A percentile compares a stretch with the other conserved stretches of the same genome.
Conservation (phyloP, 2,329 filamentous ascomycete species). For the Botrytis sinoallii region DNA sequence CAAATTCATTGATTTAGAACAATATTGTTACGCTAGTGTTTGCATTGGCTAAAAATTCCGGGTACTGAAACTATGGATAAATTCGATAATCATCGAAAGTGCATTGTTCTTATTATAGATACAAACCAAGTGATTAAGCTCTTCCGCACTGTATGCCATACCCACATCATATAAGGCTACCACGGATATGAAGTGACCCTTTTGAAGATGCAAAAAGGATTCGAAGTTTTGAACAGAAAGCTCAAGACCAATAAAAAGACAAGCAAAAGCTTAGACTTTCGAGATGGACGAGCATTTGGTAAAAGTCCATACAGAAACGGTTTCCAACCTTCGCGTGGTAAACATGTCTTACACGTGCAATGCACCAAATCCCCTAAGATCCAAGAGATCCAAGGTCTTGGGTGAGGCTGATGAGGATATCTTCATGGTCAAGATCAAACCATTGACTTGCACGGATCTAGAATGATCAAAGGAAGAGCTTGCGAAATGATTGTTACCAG, state of each 20-base stretch:
- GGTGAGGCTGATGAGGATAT: neutral
- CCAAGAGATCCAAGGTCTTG: neutral
- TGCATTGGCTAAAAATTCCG: neutral
- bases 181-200: neutral
- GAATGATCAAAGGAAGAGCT: neutral
- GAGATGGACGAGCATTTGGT: no score
- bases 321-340: neutral
- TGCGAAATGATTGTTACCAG: neutral
- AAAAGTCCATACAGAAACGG: neutral
- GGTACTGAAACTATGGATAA: neutral
- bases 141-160: neutral
- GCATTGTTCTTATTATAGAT: neutral
- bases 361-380: neutral
- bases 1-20: neutral
- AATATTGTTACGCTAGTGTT: neutral
- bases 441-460: neutral
- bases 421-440: neutral
- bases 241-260: neutral
- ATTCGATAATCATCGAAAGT: neutral
- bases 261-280: neutral
- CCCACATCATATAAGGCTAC: neutral
- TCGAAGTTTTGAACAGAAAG: neutral
- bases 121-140: neutral
- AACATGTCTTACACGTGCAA: neutral
- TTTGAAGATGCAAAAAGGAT: neutral